Percentiles rank a stretch among this genome's conserved stretches.
These are phyloP conservation scores for Prunella vulgaris DNA, from an alignment of 257 asterid species.

Conservation along the genomic window DNA sequence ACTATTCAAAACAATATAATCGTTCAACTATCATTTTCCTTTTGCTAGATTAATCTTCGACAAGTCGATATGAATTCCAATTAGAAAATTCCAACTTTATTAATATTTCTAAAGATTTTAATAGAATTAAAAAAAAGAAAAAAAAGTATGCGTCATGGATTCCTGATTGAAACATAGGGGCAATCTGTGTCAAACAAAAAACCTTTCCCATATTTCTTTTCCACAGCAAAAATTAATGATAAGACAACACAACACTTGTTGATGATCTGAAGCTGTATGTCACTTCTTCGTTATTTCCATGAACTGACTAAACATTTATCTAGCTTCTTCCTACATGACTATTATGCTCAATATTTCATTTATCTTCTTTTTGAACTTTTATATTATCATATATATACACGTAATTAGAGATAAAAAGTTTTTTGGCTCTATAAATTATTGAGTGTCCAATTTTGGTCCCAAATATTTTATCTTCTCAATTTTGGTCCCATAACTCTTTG, in stretches of 20 bases:
- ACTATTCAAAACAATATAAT: too few relatives aligned
- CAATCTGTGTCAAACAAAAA: neutral
- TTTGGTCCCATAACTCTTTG: too few relatives aligned
- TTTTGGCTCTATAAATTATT: too few relatives aligned
- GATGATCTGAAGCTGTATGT: conserved; percentile 2
- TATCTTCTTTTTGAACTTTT: neutral
- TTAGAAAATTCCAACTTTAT: neutral
- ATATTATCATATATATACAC: too few relatives aligned
- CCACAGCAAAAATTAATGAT: conserved; percentile 6
- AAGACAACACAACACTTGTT: conserved; percentile 10
- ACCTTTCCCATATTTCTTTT: neutral
- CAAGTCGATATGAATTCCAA: neutral
- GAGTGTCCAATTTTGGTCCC: too few relatives aligned
- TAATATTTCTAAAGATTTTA: too few relatives aligned
- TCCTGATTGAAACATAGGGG: too few relatives aligned
- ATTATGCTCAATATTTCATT: conserved; percentile 14
- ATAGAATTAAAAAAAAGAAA: too few relatives aligned
- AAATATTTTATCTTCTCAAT: too few relatives aligned
- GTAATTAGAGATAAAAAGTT: too few relatives aligned
- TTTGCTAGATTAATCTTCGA: neutral
- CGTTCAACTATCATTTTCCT: neutral
- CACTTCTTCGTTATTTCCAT: conserved; percentile 18
- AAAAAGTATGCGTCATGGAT: too few relatives aligned
- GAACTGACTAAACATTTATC: conserved; percentile 6
- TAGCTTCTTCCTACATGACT: neutral